Percentiles rank a stretch among this genome's conserved stretches.
These are phyloP conservation scores for Fagopyrum homotropicum DNA, from an alignment of 148 eudicot species.

Conservation along the genomic window DNA sequence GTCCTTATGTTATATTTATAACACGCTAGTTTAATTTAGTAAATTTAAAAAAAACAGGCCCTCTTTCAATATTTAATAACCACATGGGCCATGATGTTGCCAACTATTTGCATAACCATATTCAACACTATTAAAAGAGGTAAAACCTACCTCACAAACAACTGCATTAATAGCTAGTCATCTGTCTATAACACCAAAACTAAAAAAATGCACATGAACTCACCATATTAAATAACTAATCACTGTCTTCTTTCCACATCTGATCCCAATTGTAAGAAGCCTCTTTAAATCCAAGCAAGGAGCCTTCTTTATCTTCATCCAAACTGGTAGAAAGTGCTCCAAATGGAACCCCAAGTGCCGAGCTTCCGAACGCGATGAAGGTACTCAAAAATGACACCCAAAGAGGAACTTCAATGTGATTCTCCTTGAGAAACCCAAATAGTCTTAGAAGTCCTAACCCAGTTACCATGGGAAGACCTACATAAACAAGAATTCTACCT, in stretches of 20 bases:
- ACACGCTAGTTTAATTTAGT: too few species aligned
- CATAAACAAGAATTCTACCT: constrained; percentile 42
- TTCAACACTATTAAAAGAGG: too few species aligned
- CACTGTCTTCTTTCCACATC: constrained; percentile 68
- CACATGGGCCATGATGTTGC: too few species aligned
- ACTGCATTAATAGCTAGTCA: not conserved
- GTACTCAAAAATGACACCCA: constrained; percentile 67
- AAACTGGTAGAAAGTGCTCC: constrained; percentile 77
- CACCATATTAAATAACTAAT: not conserved
- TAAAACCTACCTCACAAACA: too few species aligned
- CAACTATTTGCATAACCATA: too few species aligned
- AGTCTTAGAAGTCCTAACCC: constrained; percentile 41
- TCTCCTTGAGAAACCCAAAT: constrained; percentile 37
- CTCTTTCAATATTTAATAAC: too few species aligned
- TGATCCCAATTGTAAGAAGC: constrained; percentile 67
- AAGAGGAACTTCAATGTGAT: constrained; percentile 44
- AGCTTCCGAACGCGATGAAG: constrained; percentile 66
- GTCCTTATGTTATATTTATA: too few species aligned
- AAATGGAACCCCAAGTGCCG: constrained; percentile 70
- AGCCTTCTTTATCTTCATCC: constrained; percentile 57
- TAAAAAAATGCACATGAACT: not conserved
- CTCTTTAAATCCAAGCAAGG: constrained; percentile 67
- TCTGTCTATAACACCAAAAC: not conserved
- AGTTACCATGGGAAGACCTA: constrained; percentile 49
- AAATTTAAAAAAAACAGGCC: too few species aligned